Percentiles rank a stretch among this genome's conserved stretches.
These are phyloP conservation scores for Suillus occidentalis DNA, from an alignment of 768 basidiomycete species.

Conservation along the genomic window DNA sequence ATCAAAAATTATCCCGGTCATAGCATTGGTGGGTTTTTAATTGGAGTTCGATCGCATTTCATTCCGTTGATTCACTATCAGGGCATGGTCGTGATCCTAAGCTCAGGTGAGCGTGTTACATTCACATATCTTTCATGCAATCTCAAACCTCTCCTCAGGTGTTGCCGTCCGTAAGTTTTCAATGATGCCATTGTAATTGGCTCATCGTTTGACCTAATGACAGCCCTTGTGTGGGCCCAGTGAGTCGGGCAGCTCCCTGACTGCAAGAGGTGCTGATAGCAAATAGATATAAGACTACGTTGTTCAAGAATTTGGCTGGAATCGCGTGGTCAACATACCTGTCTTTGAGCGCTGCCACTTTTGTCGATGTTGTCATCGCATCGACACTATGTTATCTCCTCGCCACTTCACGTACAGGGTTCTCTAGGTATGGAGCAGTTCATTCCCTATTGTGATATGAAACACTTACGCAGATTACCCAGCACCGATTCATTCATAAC, in stretches of 20 bases:
- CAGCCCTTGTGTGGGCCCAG: neutral
- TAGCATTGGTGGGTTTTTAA: neutral
- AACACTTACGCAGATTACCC: neutral
- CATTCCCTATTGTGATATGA: neutral
- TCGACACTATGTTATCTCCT: neutral
- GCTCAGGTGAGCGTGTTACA: neutral
- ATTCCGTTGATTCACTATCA: neutral
- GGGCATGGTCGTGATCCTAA: neutral
- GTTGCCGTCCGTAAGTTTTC: neutral
- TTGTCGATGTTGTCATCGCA: neutral
- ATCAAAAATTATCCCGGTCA: neutral
- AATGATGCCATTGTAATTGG: neutral
- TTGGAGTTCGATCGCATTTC: neutral
- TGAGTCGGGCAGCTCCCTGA: neutral
- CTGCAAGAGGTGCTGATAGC: neutral
- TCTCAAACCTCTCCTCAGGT: neutral
- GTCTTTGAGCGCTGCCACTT: neutral
- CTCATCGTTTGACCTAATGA: neutral
- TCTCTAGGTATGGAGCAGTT: neutral
- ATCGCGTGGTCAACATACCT: neutral
- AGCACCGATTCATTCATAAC: neutral
- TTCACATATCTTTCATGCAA: neutral
- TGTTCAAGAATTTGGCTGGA: neutral
- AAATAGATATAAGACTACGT: neutral
- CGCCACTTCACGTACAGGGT: conserved; percentile 1